Evolutionary conservation across 2,329 filamentous ascomycete genomes (phyloP).

Genomic region (Ophiostoma pallidulum): DNA sequence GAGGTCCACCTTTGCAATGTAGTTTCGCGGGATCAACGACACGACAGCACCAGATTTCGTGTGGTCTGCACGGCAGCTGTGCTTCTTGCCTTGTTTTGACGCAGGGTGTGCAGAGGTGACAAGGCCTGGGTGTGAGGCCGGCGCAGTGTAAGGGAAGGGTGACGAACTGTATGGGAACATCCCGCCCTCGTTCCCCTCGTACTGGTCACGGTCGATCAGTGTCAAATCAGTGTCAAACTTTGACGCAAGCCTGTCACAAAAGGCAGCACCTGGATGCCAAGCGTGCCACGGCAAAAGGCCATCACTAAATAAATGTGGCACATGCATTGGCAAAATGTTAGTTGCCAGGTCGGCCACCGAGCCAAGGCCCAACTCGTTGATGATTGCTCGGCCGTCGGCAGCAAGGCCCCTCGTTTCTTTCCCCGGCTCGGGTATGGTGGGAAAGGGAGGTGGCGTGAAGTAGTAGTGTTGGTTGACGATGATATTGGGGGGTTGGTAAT

Average conservation of each 20-base stretch:
- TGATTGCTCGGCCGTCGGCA: neutral
- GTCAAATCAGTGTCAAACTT: constrained; percentile 62
- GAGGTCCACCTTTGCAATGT: constrained; percentile 67
- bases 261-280: constrained; percentile 32
- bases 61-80: constrained; percentile 25
- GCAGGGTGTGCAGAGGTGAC: neutral
- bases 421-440: constrained; percentile 1
- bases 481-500: constrained; percentile 29
- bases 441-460: constrained; percentile 21
- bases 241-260: constrained; percentile 50
- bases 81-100: neutral
- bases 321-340: constrained; percentile 29
- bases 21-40: constrained; percentile 38
- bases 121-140: neutral
- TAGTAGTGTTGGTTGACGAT: constrained; percentile 47
- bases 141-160: constrained; percentile 2
- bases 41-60: constrained; percentile 25
- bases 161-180: constrained; percentile 33
- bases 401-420: neutral
- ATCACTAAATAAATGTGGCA: constrained; percentile 33
- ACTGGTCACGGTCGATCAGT: constrained; percentile 56
- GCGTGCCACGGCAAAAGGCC: constrained; percentile 34
- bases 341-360: constrained; percentile 36
- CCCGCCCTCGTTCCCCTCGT: constrained; percentile 44
- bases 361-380: constrained; percentile 29